Conservation (phyloP, 2,329 filamentous ascomycete species). For the Stemphylium beticola region DNA sequence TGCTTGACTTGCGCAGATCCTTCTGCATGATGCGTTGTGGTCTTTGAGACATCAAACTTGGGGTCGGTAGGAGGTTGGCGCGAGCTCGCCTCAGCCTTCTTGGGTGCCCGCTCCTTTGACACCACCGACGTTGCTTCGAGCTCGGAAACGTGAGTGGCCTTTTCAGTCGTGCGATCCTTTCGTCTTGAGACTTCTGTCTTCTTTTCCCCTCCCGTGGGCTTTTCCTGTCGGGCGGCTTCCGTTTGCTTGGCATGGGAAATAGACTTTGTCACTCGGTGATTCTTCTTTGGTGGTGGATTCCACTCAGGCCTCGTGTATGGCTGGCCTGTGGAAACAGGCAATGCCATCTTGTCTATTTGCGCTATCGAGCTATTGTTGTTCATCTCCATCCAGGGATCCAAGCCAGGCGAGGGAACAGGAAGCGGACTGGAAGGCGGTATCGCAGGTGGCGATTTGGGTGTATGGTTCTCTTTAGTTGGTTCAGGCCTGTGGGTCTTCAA, state of each 20-base stretch:
- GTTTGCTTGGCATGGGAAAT: slow-evolving; percentile 15
- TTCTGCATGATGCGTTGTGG: slow-evolving; percentile 33
- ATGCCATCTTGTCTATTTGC: slow-evolving; percentile 40
- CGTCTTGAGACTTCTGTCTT: slow-evolving; percentile 3
- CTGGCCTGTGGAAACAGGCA: slow-evolving; percentile 39
- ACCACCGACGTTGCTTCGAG: slow-evolving; percentile 7
- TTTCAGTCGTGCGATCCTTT: neutral
- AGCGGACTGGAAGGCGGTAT: slow-evolving; percentile 39
- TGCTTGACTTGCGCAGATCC: slow-evolving; percentile 26
- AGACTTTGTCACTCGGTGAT: slow-evolving; percentile 24
- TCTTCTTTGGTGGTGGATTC: slow-evolving; percentile 27
- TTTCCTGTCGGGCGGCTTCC: slow-evolving; percentile 10
- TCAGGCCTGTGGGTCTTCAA: slow-evolving; percentile 26
- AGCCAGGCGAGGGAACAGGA: slow-evolving; percentile 36
- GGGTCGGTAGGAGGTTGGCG: slow-evolving; percentile 19
- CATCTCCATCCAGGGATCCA: slow-evolving; percentile 42
- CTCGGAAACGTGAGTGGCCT: slow-evolving; percentile 6
- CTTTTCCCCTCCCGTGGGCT: neutral
- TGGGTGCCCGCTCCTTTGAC: neutral
- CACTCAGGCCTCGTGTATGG: slow-evolving; percentile 34
- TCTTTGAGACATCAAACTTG: slow-evolving; percentile 31
- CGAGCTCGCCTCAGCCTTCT: neutral
- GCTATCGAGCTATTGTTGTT: slow-evolving; percentile 37
- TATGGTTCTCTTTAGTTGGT: slow-evolving; percentile 31
- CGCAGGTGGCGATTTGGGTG: slow-evolving; percentile 23